Conservation (phyloP, 192 early-diverging fungal species). For the Phlyctochytrium bullatum region DNA sequence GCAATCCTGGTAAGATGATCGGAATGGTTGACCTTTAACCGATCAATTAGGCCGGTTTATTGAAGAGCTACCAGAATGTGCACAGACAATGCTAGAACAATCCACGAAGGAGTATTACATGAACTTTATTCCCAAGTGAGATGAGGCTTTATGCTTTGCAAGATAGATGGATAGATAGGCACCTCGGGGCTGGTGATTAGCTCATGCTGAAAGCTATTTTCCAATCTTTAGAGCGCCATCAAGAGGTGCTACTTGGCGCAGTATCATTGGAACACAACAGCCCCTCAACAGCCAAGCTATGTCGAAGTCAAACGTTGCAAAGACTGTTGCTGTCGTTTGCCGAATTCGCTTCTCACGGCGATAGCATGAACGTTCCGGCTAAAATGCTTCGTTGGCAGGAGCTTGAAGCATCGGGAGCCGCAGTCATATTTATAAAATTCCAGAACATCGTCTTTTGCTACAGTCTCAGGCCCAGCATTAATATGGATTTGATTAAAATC, state of each 20-base stretch:
- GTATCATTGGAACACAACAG: no score
- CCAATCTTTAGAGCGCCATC: no score
- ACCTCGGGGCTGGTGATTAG: no score
- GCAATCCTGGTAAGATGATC: slow-evolving; percentile 64
- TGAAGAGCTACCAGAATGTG: slow-evolving; percentile 86
- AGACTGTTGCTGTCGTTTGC: no score
- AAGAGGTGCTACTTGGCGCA: no score
- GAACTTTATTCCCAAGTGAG: no score
- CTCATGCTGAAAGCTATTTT: no score
- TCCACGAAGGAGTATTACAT: slow-evolving; percentile 43
- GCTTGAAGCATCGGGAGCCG: slow-evolving; percentile 46
- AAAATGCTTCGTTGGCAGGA: slow-evolving; percentile 47
- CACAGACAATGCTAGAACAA: slow-evolving; percentile 75
- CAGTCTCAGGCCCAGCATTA: slow-evolving; percentile 37
- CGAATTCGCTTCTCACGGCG: slow-evolving; percentile 23
- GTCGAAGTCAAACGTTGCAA: no score
- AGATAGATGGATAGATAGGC: no score
- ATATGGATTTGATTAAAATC: no score
- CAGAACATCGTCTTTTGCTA: slow-evolving; percentile 28
- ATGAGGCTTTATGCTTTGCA: no score
- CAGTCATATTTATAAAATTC: slow-evolving; percentile 59
- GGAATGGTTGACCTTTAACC: not conserved
- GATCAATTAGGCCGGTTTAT: slow-evolving; percentile 49
- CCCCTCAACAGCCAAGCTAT: no score
- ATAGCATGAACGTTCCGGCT: slow-evolving; percentile 49